These are phyloP conservation scores for Pythium aphanidermatum DNA, from an alignment of 352 stramenopile species.

Conservation along the genomic window DNA sequence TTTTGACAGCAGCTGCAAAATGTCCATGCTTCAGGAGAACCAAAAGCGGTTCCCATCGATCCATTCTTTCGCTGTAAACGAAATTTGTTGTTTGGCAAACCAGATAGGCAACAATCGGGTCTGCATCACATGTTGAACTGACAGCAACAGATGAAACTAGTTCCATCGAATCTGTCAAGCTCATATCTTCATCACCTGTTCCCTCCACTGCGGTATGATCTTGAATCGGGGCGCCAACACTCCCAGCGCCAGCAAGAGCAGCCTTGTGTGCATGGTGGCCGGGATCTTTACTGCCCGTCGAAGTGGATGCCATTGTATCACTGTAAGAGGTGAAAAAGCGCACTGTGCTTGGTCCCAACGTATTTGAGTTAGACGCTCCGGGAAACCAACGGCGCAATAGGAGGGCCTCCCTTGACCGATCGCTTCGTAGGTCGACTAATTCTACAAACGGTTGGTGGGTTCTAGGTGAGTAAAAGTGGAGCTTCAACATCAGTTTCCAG, in stretches of 20 bases:
- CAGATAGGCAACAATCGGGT: conserved; percentile 82
- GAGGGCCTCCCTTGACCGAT: conserved; percentile 67
- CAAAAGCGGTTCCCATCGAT: conserved; percentile 78
- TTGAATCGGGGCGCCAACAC: conserved; percentile 21
- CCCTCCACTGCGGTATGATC: conserved; percentile 1
- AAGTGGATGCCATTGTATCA: conserved; percentile 50
- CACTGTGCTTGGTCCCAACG: too few species aligned
- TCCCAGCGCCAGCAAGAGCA: conserved; percentile 18
- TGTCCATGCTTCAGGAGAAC: conserved; percentile 60
- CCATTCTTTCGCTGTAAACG: conserved; percentile 62
- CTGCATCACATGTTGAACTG: conserved; percentile 49
- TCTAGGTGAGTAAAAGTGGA: conserved; percentile 73
- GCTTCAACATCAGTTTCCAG: conserved; percentile 79
- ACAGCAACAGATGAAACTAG: conserved; percentile 23
- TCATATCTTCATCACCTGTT: conserved; percentile 10
- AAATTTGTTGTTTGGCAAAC: conserved; percentile 81
- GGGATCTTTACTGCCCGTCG: conserved; percentile 43
- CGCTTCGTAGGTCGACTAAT: conserved; percentile 65
- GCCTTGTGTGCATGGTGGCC: conserved; percentile 10
- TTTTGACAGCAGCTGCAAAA: conserved; percentile 56
- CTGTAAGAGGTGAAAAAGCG: too few species aligned
- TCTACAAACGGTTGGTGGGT: conserved; percentile 59
- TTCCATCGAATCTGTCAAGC: conserved; percentile 8
- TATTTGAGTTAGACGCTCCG: too few species aligned
- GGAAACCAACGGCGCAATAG: conserved; percentile 76